Base-by-base conservation (phyloP, 371 early-diverging fungal genomes). In the Homolaphlyctis polyrhiza region DNA sequence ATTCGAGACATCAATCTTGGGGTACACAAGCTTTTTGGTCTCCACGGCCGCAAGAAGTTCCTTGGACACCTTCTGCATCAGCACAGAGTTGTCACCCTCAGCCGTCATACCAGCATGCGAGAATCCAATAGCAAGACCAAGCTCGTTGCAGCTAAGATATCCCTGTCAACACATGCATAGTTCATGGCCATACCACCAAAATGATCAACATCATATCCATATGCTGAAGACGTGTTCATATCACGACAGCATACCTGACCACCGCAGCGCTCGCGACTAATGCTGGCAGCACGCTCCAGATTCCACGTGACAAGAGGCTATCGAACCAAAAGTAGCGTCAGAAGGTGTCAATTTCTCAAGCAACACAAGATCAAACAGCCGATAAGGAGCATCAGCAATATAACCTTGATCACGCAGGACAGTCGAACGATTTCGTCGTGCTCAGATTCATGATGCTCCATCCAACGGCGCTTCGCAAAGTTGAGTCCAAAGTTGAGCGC, bases 61-160 rank as follows among this genome's bases (percentile, higher is more conserved):
- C 71, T 89, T 90, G 70, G 85, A 71, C 51, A 88, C 87, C 75
- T 87, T 87, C 62, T 86, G 87, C 84, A 85, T 85, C 66, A 87
- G 66, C 18, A 86, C 87, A 34, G 80, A 73, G 75, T 87, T 86
- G 64, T 89, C 88, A n/a, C 89, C 89, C 73, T 89, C 89, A n/a
- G 89, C 87, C 23, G 89, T 86, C 72, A 89, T 88, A 57, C 87
- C 71, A 25, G 81, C 82, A 66, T 83, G 84, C 28, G 76, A 61
- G 58, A 79, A 77, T 1, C 75, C 70, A 54, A 74, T 62, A 25
- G 34, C 34, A n/a, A 65, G 66, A 8, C 82, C 83, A 55, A 87
- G 73, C 43, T 82, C 71, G 66, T 86, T 86, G 57, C 78, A 72
- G 16, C 75, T 66, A 27, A 88, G 73, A 70, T 88, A 87, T 0